Conservation (phyloP, 2,329 filamentous ascomycete genomes). For the Botryotinia convoluta region DNA sequence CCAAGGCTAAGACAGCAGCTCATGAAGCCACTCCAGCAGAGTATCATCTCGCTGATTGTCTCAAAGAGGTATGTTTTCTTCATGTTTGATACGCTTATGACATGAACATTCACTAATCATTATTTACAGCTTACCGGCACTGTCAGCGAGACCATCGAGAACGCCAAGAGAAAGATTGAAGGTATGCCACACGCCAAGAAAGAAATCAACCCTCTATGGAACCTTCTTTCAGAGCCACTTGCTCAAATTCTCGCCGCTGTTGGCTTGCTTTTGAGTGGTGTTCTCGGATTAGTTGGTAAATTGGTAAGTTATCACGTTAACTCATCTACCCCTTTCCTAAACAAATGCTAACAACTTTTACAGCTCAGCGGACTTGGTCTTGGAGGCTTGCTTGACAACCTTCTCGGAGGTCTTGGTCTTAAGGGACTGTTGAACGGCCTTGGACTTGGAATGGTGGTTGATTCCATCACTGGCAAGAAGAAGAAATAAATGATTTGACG, state of each 20-base stretch:
- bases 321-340: not conserved
- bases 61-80: slow-evolving; percentile 65
- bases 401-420: slow-evolving; percentile 74
- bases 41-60: slow-evolving; percentile 75
- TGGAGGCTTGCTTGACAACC: slow-evolving; percentile 73
- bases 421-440: slow-evolving; percentile 72
- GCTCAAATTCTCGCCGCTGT: slow-evolving; percentile 92
- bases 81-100: not conserved
- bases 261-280: slow-evolving; percentile 76
- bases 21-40: slow-evolving; percentile 80
- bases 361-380: slow-evolving; percentile 66
- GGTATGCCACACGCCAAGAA: slow-evolving; percentile 95
- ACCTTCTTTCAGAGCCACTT: slow-evolving; percentile 71
- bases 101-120: slow-evolving; percentile 18
- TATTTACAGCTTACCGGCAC: slow-evolving; percentile 63
- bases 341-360: slow-evolving; percentile 5
- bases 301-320: slow-evolving; percentile 45
- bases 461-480: slow-evolving; percentile 49
- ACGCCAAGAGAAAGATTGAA: slow-evolving; percentile 81
- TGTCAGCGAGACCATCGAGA: slow-evolving; percentile 80
- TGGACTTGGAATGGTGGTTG: slow-evolving; percentile 54
- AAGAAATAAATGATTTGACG: slow-evolving; percentile 19
- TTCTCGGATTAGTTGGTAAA: slow-evolving; percentile 79
- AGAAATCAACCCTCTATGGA: slow-evolving; percentile 89
- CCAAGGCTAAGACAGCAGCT: slow-evolving; percentile 74